A percentile compares a stretch with the other conserved stretches of the same genome.
phyloP scores from a whole-genome alignment of 148 eudicot genomes.

The Dianthus caryophyllus region DNA sequence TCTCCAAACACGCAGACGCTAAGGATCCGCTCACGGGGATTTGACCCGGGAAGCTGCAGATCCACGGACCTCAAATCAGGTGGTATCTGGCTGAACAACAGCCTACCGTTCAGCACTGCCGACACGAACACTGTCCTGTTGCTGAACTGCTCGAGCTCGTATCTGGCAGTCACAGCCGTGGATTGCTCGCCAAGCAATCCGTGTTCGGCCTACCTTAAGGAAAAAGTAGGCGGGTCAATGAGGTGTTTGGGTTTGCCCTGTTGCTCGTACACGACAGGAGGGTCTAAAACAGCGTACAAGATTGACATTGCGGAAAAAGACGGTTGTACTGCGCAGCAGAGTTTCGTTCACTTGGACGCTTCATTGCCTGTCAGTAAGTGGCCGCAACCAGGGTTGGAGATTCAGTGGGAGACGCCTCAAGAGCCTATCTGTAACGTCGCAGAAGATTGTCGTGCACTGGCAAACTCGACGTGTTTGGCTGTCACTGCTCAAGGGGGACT shows the following conservation, averaged over 20 bases:
- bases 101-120: conserved; percentile 42
- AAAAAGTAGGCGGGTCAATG: not conserved
- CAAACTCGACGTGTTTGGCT: conserved; percentile 36
- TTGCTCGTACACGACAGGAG: conserved; percentile 49
- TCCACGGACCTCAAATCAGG: conserved; percentile 11
- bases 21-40: conserved; percentile 11
- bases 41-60: conserved; percentile 9
- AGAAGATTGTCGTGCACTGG: conserved; percentile 31
- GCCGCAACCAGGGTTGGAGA: conserved; percentile 45
- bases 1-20: conserved; percentile 13
- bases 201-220: conserved; percentile 31
- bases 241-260: not conserved
- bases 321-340: conserved; percentile 39
- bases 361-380: conserved; percentile 37
- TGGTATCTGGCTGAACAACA: conserved; percentile 28
- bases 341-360: conserved; percentile 38
- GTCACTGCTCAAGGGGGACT: conserved; percentile 23
- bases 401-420: conserved; percentile 41
- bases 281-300: conserved; percentile 44
- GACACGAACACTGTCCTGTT: conserved; percentile 37
- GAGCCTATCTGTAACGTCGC: conserved; percentile 31
- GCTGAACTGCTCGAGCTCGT: conserved; percentile 34
- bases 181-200: conserved; percentile 35
- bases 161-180: conserved; percentile 32
- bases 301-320: conserved; percentile 24